Base-by-base conservation (phyloP, 2,329 filamentous ascomycete species). In the Pseudogymnoascus pannorum region DNA sequence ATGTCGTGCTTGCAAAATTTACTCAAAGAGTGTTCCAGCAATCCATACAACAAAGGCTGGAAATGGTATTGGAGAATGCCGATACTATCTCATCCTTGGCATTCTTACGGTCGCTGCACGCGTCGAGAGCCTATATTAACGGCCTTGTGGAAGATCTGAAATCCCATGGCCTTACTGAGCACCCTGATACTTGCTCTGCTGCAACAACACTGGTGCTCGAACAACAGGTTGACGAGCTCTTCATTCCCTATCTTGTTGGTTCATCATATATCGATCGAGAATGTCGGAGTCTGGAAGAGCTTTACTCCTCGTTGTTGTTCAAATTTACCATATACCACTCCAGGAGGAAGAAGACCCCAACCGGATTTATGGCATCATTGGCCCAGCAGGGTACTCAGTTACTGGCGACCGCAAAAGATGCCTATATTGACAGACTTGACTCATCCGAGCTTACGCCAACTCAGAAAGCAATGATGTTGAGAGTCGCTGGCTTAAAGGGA, bases 301-400 rank as follows among this genome's bases (percentile, higher is more conserved):
- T 92, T 66, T 92, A 96, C 75, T 93, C 91, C 60, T 96, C 94
- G 0, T 77, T 99, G 60, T 82, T 97, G 4, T 96, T 99, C 83
- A 96, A 95, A 69, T 99, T 94, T 71, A 95, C 91, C 14, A 88
- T 95, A n/a, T 97, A 93, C 71, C 94, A 99, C 73, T 91, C 88
- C 0, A 80, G 87, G 63, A 82, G 91, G 65, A 93, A 96, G 74
- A 97, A 95, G 79, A 87, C 88, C 24, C 89, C 92, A 1, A 91
- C 90, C 0, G 91, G 91, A 0, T 97, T 97, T 73, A 95, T 97
- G 81, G 91, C 90, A 16, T 93, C 92, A 2, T 81, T 97, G 29
- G 89, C 92, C 3, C 92, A 96, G 69, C 89, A 94, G 68, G 91
- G 92, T 44, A 93, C 91, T 59, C 92, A 97, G 73, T 79, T 97